Percentiles rank a stretch among this genome's conserved stretches.
phyloP scores from a whole-genome alignment of 257 asterid genomes.

The Cinchona pubescens region DNA sequence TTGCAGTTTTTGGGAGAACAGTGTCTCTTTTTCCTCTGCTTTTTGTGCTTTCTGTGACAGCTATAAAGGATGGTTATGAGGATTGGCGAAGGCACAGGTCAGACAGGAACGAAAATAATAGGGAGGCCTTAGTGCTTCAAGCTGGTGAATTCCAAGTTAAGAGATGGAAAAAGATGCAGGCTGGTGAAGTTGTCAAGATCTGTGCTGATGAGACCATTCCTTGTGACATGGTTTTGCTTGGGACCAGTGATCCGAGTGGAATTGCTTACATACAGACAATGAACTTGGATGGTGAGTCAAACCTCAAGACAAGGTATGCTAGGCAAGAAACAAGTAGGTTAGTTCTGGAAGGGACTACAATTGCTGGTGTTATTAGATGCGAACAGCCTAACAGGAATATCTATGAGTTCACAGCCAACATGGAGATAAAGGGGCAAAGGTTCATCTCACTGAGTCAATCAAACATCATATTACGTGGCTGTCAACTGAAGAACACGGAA shows the following conservation, averaged over 20 bases:
- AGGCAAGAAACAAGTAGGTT: conserved; percentile 88
- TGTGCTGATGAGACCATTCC: conserved; percentile 82
- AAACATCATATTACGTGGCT: conserved; percentile 91
- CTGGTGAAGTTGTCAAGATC: conserved; percentile 92
- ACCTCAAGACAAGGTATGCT: conserved; percentile 97
- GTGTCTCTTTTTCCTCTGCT: conserved; percentile 97
- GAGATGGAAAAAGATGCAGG: conserved; percentile 74
- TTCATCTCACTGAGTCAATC: conserved; percentile 86
- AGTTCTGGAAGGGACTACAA: conserved; percentile 50
- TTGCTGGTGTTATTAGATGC: conserved; percentile 77
- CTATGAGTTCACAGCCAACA: conserved; percentile 88
- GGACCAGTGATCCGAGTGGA: conserved; percentile 93
- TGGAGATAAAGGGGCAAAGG: conserved; percentile 74
- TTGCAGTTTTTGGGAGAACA: conserved; percentile 96
- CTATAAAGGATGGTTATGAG: conserved; percentile 97
- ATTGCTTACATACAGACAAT: conserved; percentile 96
- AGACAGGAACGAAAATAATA: conserved; percentile 92
- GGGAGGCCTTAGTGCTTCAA: conserved; percentile 80
- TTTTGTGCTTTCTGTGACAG: conserved; percentile 92
- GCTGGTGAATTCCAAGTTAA: conserved; percentile 54
- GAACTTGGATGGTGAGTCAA: conserved; percentile 98
- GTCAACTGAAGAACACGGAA: conserved; percentile 95
- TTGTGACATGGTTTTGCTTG: conserved; percentile 89
- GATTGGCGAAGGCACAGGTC: conserved; percentile 99
- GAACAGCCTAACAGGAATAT: conserved; percentile 98